Conservation (phyloP, 345 rosid genomes). For the Leavenworthia alabamica region DNA sequence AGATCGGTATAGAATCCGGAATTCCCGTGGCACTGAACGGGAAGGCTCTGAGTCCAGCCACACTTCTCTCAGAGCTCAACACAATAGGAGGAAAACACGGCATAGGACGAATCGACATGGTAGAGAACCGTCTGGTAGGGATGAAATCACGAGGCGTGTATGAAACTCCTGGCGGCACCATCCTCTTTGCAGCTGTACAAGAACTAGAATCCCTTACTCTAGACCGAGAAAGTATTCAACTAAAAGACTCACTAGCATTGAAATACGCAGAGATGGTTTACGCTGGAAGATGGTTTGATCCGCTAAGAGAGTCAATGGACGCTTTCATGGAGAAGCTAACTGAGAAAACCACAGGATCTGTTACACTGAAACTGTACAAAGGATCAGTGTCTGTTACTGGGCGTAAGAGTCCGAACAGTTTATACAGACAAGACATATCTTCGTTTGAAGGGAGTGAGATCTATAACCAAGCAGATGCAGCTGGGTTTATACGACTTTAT, state of each 20-base stretch:
- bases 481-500: slow-evolving; percentile 68
- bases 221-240: slow-evolving; percentile 74
- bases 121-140: slow-evolving; percentile 87
- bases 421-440: slow-evolving; percentile 83
- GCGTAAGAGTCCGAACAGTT: slow-evolving; percentile 61
- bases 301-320: slow-evolving; percentile 71
- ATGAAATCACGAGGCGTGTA: slow-evolving; percentile 97
- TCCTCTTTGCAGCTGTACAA: slow-evolving; percentile 65
- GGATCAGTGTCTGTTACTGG: slow-evolving; percentile 62
- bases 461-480: slow-evolving; percentile 89
- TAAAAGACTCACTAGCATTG: slow-evolving; percentile 69
- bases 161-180: slow-evolving; percentile 96
- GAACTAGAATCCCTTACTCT: slow-evolving; percentile 84
- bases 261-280: slow-evolving; percentile 89
- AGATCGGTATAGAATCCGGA: slow-evolving; percentile 68
- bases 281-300: slow-evolving; percentile 96
- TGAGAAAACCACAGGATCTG: slow-evolving; percentile 65
- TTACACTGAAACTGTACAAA: slow-evolving; percentile 69
- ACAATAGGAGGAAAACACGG: slow-evolving; percentile 79
- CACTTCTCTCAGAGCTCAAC: slow-evolving; percentile 64
- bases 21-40: slow-evolving; percentile 71
- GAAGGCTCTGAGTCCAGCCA: slow-evolving; percentile 61
- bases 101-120: slow-evolving; percentile 83
- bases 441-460: slow-evolving; percentile 79
- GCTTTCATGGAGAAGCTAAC: slow-evolving; percentile 84